Conservation (phyloP, 2,329 filamentous ascomycete species). For the Epichloe brachyelytri region DNA sequence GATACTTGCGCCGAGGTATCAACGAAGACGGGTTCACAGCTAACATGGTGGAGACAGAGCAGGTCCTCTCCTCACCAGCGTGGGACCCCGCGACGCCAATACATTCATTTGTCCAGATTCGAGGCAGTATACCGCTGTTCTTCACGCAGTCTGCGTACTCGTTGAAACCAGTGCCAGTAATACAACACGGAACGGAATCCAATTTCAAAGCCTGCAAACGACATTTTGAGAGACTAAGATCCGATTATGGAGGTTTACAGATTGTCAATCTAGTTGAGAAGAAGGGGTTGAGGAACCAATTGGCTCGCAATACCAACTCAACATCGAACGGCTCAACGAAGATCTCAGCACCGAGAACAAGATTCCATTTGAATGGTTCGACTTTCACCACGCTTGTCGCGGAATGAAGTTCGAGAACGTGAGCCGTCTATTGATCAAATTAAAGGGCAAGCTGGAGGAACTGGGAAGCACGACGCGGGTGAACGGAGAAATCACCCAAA, state of each 20-base stretch:
- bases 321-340: constrained; percentile 54
- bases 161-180: constrained; percentile 71
- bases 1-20: constrained; percentile 80
- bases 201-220: constrained; percentile 68
- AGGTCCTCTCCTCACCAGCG: constrained; percentile 63
- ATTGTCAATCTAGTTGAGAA: constrained; percentile 81
- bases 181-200: constrained; percentile 67
- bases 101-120: constrained; percentile 75
- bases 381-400: constrained; percentile 83
- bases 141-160: constrained; percentile 93
- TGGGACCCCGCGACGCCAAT: constrained; percentile 51
- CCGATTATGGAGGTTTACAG: constrained; percentile 64
- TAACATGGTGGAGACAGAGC: constrained; percentile 90
- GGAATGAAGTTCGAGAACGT: constrained; percentile 99
- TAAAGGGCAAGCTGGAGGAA: constrained; percentile 54
- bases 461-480: constrained; percentile 57
- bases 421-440: constrained; percentile 57
- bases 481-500: constrained; percentile 27
- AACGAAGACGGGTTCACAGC: constrained; percentile 83
- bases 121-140: constrained; percentile 87
- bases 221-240: constrained; percentile 61
- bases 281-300: constrained; percentile 70
- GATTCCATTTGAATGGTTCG: constrained; percentile 81
- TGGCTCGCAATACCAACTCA: constrained; percentile 63
- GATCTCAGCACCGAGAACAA: constrained; percentile 31